phyloP scores from a whole-genome alignment of 2,329 filamentous ascomycete species.

The Anthostomella pinea region DNA sequence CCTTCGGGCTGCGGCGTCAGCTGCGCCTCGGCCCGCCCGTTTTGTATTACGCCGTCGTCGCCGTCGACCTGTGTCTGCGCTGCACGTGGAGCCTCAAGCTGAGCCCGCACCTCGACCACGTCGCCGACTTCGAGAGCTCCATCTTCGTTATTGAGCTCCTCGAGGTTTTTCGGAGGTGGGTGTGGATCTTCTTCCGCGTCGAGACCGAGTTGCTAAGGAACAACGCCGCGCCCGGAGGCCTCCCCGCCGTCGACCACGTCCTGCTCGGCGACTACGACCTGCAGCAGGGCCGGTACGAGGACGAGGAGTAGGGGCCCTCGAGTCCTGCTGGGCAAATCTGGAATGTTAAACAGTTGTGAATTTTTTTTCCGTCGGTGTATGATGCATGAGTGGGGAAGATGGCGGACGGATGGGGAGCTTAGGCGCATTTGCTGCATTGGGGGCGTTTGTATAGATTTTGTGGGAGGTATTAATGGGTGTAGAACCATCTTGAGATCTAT shows the following conservation, averaged over 20 bases:
- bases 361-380: background rate
- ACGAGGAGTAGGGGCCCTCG: constrained; percentile 38
- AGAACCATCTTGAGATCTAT: no score
- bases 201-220: constrained; percentile 86
- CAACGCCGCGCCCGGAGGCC: constrained; percentile 39
- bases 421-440: no score
- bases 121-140: constrained; percentile 82
- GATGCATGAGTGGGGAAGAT: background rate
- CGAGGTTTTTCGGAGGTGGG: constrained; percentile 85
- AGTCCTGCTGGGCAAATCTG: no score
- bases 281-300: constrained; percentile 63
- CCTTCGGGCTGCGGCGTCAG: constrained; percentile 73
- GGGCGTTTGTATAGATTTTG: no score
- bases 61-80: constrained; percentile 74
- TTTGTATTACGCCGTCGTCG: constrained; percentile 81
- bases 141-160: constrained; percentile 85
- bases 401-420: no score
- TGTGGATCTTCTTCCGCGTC: constrained; percentile 95
- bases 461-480: no score
- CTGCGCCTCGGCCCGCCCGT: constrained; percentile 68
- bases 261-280: constrained; percentile 70
- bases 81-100: constrained; percentile 93
- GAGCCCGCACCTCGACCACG: constrained; percentile 74
- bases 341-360: constrained; percentile 6
- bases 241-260: constrained; percentile 57